phyloP scores from a whole-genome alignment of 805 yeast genomes.

The Komagataella populi region DNA sequence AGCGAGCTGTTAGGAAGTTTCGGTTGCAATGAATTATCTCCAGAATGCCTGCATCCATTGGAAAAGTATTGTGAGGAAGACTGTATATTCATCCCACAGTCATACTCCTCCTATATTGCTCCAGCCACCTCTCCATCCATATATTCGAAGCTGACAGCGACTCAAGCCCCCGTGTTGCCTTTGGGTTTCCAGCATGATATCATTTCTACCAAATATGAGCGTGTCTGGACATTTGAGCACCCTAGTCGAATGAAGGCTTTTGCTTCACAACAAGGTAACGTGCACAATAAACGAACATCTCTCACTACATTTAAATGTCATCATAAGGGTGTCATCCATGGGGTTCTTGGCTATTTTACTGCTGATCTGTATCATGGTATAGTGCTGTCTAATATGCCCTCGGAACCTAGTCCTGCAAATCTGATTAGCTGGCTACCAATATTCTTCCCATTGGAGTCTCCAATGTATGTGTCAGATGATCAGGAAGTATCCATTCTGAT shows the following conservation, averaged over 20 bases:
- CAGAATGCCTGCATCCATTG: conserved; percentile 53
- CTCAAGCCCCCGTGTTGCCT: conserved; percentile 16
- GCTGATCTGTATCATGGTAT: conserved; percentile 54
- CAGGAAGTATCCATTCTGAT: conserved; percentile 39
- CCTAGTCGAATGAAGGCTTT: conserved; percentile 17
- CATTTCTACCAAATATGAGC: conserved; percentile 31
- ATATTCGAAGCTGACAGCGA: conserved; percentile 16
- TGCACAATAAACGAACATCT: conserved; percentile 9
- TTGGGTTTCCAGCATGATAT: conserved; percentile 20
- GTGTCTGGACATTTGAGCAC: conserved; percentile 51
- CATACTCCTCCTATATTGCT: conserved; percentile 44
- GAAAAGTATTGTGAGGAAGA: conserved; percentile 22
- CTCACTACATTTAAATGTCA: conserved; percentile 25
- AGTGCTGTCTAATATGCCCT: conserved; percentile 35
- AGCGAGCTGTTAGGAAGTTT: conserved; percentile 84
- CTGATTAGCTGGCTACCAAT: conserved; percentile 59
- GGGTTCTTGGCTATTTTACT: conserved; percentile 63
- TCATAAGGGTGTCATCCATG: conserved; percentile 49
- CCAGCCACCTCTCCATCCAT: conserved; percentile 55
- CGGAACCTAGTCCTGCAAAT: conserved; percentile 23
- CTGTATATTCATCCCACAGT: conserved; percentile 51
- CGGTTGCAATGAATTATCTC: conserved; percentile 84
- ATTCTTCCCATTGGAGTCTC: conserved; percentile 45
- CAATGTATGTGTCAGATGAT: conserved; percentile 37
- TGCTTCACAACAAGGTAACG: conserved; percentile 2